phyloP scores from a whole-genome alignment of 2,329 filamentous ascomycete genomes.

The Orbilia quercus region DNA sequence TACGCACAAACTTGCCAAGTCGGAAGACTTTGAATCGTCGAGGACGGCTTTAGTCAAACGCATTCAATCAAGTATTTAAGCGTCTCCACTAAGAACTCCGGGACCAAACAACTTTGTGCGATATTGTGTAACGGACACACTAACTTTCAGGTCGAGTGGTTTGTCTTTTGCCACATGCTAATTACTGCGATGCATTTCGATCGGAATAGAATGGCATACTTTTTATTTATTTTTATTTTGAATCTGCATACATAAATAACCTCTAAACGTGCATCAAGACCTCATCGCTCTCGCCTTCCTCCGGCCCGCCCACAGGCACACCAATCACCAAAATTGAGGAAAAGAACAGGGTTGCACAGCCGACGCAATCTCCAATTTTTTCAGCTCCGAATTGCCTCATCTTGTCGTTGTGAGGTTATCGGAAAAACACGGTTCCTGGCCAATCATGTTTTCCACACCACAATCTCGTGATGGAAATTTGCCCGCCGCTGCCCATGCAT shows the following conservation, averaged over 20 bases:
- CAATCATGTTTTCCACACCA: constrained; percentile 51
- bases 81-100: too few species aligned
- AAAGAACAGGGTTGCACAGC: constrained; percentile 24
- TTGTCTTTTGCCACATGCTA: too few species aligned
- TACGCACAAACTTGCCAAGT: too few species aligned
- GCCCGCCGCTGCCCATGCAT: too few species aligned
- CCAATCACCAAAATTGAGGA: constrained; percentile 26
- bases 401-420: constrained; percentile 7
- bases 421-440: constrained; percentile 32
- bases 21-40: too few species aligned
- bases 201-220: background rate
- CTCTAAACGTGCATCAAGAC: background rate
- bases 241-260: constrained; percentile 18
- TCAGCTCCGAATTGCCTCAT: constrained; percentile 54
- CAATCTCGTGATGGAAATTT: constrained; percentile 50
- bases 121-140: too few species aligned
- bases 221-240: too few species aligned
- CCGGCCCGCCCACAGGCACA: constrained; percentile 3
- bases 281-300: constrained; percentile 21
- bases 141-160: too few species aligned
- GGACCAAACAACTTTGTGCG: too few species aligned
- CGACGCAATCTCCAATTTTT: constrained; percentile 10
- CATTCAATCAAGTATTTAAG: too few species aligned
- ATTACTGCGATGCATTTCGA: background rate
- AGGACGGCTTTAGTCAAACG: too few species aligned